Conservation (phyloP, 2,329 filamentous ascomycete species). For the Aspergillus thermomutatus region DNA sequence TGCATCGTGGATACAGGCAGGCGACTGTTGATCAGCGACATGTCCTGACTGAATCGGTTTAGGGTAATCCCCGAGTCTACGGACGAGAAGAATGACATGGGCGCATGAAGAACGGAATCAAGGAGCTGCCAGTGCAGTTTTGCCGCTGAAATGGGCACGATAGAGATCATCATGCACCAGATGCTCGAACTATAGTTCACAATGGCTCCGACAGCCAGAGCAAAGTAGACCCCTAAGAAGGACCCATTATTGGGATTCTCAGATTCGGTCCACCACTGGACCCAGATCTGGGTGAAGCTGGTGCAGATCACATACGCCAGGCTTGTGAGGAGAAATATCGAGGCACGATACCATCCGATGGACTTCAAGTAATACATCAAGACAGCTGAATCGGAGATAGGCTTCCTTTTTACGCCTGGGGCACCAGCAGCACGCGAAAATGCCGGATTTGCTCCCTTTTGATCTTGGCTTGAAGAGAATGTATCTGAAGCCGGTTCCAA, state of each 20-base stretch:
- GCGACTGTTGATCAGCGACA: slow-evolving; percentile 21
- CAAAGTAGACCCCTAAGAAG: neutral
- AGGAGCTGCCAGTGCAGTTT: slow-evolving; percentile 6
- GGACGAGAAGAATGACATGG: slow-evolving; percentile 13
- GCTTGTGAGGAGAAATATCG: neutral
- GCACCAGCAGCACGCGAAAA: neutral
- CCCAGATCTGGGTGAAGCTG: slow-evolving; percentile 40
- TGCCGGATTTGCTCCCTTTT: neutral
- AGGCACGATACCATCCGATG: neutral
- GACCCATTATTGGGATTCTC: neutral
- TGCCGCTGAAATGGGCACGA: slow-evolving; percentile 1
- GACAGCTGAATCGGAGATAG: neutral
- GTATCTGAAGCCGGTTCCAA: neutral
- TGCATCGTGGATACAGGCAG: slow-evolving; percentile 13
- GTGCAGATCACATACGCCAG: neutral
- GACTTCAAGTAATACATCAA: neutral
- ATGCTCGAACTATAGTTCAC: neutral
- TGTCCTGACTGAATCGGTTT: slow-evolving; percentile 29
- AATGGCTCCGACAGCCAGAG: neutral
- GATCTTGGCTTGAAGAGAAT: neutral
- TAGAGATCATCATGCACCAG: slow-evolving; percentile 2
- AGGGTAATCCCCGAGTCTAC: slow-evolving; percentile 11
- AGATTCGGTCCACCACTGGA: slow-evolving; percentile 30
- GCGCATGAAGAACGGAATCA: slow-evolving; percentile 5
- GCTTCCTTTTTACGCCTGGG: neutral